Evolutionary conservation across 805 yeast genomes (phyloP).

Genomic region (Hanseniaspora osmophila): DNA sequence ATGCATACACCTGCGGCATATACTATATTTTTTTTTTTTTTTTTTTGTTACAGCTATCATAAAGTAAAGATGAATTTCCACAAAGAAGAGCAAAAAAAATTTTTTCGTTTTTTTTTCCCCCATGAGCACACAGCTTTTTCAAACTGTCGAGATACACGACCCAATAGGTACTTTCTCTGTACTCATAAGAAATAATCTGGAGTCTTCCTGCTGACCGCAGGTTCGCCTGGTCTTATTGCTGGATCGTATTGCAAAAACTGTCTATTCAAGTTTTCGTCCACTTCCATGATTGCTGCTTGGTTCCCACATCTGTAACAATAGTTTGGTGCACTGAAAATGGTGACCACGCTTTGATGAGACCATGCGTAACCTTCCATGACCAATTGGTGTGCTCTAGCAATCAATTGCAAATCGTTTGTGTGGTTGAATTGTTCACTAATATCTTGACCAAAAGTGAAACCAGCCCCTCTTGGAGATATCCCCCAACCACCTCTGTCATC

Average conservation of each 20-base stretch:
- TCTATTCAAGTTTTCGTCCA: conserved; percentile 83
- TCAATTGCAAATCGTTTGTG: conserved; percentile 66
- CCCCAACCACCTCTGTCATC: conserved; percentile 98
- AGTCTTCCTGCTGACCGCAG: conserved; percentile 89
- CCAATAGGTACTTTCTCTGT: too few species aligned
- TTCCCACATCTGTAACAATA: conserved; percentile 96
- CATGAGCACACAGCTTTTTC: too few species aligned
- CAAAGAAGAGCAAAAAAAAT: too few species aligned
- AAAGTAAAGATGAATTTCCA: too few species aligned
- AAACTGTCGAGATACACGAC: too few species aligned
- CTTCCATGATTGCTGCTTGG: conserved; percentile 97
- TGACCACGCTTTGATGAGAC: conserved; percentile 88
- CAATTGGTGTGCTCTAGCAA: conserved; percentile 91
- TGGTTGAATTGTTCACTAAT: conserved; percentile 88
- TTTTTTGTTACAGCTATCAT: too few species aligned
- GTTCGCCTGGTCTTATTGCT: conserved; percentile 93
- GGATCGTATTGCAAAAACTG: conserved; percentile 94
- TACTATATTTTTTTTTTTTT: too few species aligned
- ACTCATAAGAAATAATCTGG: conserved; percentile 80
- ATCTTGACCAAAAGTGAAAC: conserved; percentile 95
- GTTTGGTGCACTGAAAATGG: conserved; percentile 90
- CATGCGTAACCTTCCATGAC: conserved; percentile 96
- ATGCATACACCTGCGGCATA: too few species aligned
- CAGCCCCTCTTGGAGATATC: conserved; percentile 95
- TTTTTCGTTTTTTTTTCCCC: too few species aligned